phyloP scores from a whole-genome alignment of 139 green algal genomes.

The Chlorella sorokiniana region DNA sequence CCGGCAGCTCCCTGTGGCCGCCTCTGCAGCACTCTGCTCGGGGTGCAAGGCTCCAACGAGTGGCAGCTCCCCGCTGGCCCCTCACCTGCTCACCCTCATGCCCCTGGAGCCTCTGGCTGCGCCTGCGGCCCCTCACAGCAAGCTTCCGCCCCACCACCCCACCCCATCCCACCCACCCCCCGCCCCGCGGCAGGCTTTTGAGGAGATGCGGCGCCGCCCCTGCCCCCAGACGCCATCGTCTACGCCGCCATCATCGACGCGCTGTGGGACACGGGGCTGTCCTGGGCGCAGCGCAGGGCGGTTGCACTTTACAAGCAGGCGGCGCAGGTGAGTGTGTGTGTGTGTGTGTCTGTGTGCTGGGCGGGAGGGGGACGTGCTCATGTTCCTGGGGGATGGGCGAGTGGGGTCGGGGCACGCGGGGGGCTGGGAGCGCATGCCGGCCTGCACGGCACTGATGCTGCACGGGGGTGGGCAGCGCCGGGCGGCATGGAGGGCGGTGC shows the following conservation, averaged over 20 bases:
- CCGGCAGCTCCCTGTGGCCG: too few relatives aligned
- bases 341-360: not conserved
- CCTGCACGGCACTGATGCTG: too few relatives aligned
- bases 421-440: too few relatives aligned
- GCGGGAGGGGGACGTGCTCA: too few relatives aligned
- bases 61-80: too few relatives aligned
- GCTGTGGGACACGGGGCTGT: slow-evolving; percentile 78
- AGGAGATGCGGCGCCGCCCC: slow-evolving; percentile 20
- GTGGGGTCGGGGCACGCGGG: too few relatives aligned
- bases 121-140: not conserved
- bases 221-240: slow-evolving; percentile 67
- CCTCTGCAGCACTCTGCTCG: too few relatives aligned
- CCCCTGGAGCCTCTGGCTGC: not conserved
- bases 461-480: too few relatives aligned
- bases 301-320: not conserved
- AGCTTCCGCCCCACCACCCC: not conserved
- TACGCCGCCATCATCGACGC: slow-evolving; percentile 82
- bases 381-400: too few relatives aligned
- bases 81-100: not conserved
- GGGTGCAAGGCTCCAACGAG: too few relatives aligned
- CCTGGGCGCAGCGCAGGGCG: slow-evolving; percentile 64
- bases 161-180: not conserved
- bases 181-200: slow-evolving; percentile 15
- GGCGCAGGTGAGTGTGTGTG: not conserved
- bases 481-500: too few relatives aligned